Percentiles rank a stretch among this genome's conserved stretches.
Conservation (phyloP, 345 rosid species). For the Moricandia arvensis region DNA sequence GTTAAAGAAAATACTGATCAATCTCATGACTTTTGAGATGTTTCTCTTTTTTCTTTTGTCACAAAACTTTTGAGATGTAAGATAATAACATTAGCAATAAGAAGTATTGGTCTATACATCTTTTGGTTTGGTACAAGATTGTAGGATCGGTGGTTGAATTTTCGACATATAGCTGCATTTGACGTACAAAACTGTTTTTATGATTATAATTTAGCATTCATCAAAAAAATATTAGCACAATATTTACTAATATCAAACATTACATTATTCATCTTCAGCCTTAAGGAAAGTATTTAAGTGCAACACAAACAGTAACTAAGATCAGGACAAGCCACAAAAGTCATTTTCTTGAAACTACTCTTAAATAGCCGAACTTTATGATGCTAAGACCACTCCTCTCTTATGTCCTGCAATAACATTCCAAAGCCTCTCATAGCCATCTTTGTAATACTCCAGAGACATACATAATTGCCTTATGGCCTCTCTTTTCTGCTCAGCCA, state of each 20-base stretch:
- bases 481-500: constrained; percentile 61
- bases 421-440: constrained; percentile 44
- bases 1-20: background rate
- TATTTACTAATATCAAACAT: background rate
- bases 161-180: too few species aligned
- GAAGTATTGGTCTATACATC: too few species aligned
- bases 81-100: background rate
- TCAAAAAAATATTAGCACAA: background rate
- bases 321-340: background rate
- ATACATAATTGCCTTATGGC: constrained; percentile 38
- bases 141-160: too few species aligned
- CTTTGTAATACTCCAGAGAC: constrained; percentile 61
- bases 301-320: background rate
- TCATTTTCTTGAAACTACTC: background rate
- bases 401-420: constrained; percentile 41
- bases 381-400: constrained; percentile 21
- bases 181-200: too few species aligned
- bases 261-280: background rate
- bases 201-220: too few species aligned
- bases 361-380: background rate
- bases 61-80: background rate
- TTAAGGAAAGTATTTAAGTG: background rate
- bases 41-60: too few species aligned
- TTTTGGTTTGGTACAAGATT: too few species aligned
- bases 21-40: background rate